Percentiles rank a stretch among this genome's conserved stretches.
Conservation (phyloP, 192 early-diverging fungal species). For the Phlyctochytrium planicorne region DNA sequence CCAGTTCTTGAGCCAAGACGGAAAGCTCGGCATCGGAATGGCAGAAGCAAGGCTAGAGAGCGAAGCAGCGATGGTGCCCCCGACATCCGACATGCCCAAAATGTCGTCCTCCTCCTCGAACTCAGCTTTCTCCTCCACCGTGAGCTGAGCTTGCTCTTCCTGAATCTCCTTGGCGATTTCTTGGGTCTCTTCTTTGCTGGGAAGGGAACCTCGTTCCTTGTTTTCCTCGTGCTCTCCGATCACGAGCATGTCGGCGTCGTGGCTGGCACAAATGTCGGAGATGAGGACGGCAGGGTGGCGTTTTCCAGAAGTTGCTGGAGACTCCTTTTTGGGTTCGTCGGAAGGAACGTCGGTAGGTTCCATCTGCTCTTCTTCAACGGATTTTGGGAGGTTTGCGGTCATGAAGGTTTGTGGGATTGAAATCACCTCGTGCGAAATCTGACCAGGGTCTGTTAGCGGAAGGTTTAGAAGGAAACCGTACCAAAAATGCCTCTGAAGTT, state of each 20-base stretch:
- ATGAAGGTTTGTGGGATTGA: neutral
- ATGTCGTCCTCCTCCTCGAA: neutral
- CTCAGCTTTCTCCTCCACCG: neutral
- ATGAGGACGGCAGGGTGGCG: neutral
- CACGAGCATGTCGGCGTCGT: slow-evolving; percentile 4
- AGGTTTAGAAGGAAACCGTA: neutral
- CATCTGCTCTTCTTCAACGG: neutral
- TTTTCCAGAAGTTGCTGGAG: neutral
- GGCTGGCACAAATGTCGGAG: neutral
- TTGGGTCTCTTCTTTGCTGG: neutral
- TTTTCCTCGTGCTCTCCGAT: neutral
- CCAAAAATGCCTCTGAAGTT: neutral
- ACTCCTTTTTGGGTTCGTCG: neutral
- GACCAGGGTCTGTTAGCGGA: neutral
- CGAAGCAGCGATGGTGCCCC: neutral
- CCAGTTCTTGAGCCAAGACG: neutral
- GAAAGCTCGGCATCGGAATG: too few relatives aligned
- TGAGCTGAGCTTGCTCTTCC: neutral
- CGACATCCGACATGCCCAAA: neutral
- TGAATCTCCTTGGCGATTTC: neutral
- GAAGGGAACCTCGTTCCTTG: neutral
- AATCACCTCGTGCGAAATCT: neutral
- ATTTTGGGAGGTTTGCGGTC: neutral
- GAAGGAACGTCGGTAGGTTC: neutral
- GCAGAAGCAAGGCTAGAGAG: neutral